Conservation (phyloP, 2,329 filamentous ascomycete genomes). For the Ilyonectria sp. region DNA sequence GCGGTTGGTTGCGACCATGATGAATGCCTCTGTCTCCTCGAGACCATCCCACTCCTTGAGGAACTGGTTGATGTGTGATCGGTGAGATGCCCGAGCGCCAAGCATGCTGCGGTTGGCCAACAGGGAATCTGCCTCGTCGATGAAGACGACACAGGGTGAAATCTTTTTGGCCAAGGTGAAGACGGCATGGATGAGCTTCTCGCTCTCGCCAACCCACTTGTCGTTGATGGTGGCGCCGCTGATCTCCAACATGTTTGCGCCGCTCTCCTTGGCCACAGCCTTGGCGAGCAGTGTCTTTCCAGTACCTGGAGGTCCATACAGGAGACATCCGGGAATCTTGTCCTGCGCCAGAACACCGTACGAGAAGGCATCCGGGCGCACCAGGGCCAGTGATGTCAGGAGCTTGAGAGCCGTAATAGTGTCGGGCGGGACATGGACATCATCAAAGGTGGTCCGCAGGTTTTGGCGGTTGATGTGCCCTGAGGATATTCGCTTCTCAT, state of each 20-base stretch:
- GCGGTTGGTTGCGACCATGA: conserved; percentile 97
- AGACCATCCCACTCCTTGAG: conserved; percentile 97
- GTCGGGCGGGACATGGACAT: conserved; percentile 86
- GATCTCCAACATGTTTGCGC: conserved; percentile 85
- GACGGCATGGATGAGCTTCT: conserved; percentile 95
- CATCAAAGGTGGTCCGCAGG: conserved; percentile 88
- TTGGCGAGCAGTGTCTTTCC: conserved; percentile 81
- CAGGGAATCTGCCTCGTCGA: conserved; percentile 96
- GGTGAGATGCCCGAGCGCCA: conserved; percentile 78
- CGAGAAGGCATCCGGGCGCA: conserved; percentile 93
- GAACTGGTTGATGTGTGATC: conserved; percentile 97
- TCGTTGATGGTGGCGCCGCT: conserved; percentile 94
- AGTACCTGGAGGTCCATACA: conserved; percentile 90
- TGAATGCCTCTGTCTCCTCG: conserved; percentile 85
- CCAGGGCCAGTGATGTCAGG: conserved; percentile 87
- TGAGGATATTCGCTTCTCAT: conserved; percentile 86
- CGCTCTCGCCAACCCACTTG: conserved; percentile 95
- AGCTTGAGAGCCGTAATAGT: conserved; percentile 91
- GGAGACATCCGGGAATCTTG: conserved; percentile 88
- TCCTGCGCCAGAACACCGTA: conserved; percentile 95
- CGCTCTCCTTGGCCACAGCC: conserved; percentile 77
- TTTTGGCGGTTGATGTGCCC: conserved; percentile 87
- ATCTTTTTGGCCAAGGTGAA: conserved; percentile 94
- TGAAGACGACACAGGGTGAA: conserved; percentile 93
- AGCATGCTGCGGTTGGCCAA: conserved; percentile 82